phyloP scores from a whole-genome alignment of 306 rosid species.

The Sophora flavescens region DNA sequence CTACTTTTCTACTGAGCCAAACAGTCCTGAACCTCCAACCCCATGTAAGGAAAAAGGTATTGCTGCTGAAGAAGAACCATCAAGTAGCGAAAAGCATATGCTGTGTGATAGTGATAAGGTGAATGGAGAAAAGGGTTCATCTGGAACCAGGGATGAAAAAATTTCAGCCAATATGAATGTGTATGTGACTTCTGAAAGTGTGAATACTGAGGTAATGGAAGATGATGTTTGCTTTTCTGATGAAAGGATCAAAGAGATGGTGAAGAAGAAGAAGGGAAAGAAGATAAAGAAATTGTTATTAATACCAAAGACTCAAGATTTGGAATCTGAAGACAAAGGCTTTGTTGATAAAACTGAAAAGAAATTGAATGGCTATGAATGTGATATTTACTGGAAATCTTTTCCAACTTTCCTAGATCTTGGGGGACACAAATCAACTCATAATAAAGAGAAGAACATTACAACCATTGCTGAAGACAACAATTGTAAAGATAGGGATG shows the following conservation, averaged over 20 bases:
- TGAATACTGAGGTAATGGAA: too few species aligned
- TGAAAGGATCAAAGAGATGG: not conserved
- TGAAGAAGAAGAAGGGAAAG: constrained; percentile 10
- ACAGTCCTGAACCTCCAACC: too few species aligned
- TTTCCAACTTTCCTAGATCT: constrained; percentile 42
- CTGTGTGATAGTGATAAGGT: too few species aligned
- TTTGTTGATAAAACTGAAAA: not conserved
- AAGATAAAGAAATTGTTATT: not conserved
- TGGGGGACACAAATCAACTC: constrained; percentile 59
- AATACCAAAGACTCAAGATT: not conserved
- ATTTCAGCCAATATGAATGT: too few species aligned
- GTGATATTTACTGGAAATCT: constrained; percentile 39
- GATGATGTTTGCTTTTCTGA: too few species aligned
- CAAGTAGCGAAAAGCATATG: too few species aligned
- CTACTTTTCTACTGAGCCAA: too few species aligned
- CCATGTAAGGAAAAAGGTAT: too few species aligned
- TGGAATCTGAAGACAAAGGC: not conserved
- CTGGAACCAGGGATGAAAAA: too few species aligned
- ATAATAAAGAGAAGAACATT: constrained; percentile 37
- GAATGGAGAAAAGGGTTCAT: too few species aligned
- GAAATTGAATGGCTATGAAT: not conserved
- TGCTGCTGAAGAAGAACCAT: too few species aligned
- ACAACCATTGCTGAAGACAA: not conserved
- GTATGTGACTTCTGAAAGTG: too few species aligned
- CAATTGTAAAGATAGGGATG: not conserved